Base-by-base conservation (phyloP, 108 stramenopile species). In the Conticribra guillardii region DNA sequence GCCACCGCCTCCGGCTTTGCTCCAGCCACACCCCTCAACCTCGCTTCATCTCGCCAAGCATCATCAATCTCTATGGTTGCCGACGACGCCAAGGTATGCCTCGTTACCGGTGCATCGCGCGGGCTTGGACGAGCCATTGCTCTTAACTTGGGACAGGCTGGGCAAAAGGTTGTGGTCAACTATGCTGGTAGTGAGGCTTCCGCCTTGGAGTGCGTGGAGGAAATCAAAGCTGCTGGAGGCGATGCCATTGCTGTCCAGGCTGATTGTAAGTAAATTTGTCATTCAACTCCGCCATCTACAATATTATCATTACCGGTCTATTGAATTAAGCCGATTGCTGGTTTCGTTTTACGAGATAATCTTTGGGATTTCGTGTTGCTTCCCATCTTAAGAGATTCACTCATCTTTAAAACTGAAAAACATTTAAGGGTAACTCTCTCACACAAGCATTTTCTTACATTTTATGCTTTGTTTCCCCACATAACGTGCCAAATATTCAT, bases 71-170 rank as follows among this genome's bases (percentile, higher is more conserved):
- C 74, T 51, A 90, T 93, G 91, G 88, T 92, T 19, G 92, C 89
- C 32, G 89, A 90, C 28, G 85, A 90, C 67, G 88, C 92, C 69
- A 93, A 93, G 73, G 91, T 92, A 63, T 67, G 76, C 60, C 71
- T 96, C 45, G 96, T 96, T n/a, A 97, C 96, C 23, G 97, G 97
- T 60, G 92, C 96, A 24, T 94, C 92, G 27, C 90, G 97, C 50
- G 98, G 98, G 28, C 83, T 98, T 23, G 98, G 98, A 73, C 80
- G 80, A 37, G 82, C 98, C 18, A 97, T 97, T 83, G 98, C 98
- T 18, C 64, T 91, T 52, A 94, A 94, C 15, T 81, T 98, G 58
- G 97, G 94, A 62, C 81, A 83, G 31, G 57, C 67, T 16, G 98
- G 97, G 26, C 94, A 95, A 55, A 97, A 97, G 69, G 87, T 98